phyloP scores from a whole-genome alignment of 75 land plant species.

The Picea glauca region DNA sequence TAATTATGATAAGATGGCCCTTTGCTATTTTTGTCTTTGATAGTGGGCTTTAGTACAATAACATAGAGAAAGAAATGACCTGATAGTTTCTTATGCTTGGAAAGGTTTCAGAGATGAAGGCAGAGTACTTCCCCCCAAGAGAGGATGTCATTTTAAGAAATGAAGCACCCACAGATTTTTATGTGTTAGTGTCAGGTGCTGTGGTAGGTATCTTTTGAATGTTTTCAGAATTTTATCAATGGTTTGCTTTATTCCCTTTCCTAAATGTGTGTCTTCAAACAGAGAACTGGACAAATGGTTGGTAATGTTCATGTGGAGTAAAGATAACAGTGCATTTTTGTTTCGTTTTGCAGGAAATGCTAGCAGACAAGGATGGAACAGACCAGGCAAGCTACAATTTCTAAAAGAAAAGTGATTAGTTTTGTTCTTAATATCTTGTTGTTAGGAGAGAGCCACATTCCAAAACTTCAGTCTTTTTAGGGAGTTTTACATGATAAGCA shows the following conservation, averaged over 20 bases:
- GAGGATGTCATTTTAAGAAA: conserved; percentile 63
- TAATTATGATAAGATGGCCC: background rate
- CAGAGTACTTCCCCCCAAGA: conserved; percentile 59
- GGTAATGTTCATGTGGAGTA: background rate
- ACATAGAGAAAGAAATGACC: too few relatives aligned
- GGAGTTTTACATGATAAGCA: background rate
- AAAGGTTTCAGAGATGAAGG: conserved; percentile 70
- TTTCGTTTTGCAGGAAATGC: conserved; percentile 42
- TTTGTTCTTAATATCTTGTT: background rate
- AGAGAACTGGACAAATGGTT: background rate
- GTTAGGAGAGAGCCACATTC: background rate
- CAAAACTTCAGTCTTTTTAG: background rate
- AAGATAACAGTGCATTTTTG: background rate
- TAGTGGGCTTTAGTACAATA: too few relatives aligned
- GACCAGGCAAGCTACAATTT: conserved; percentile 34
- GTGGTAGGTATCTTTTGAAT: conserved; percentile 29
- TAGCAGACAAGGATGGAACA: conserved; percentile 28
- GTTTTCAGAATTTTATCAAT: too few relatives aligned
- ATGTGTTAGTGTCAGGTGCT: conserved; percentile 52
- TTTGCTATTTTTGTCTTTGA: too few relatives aligned
- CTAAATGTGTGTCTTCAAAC: background rate
- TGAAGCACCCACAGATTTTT: conserved; percentile 73
- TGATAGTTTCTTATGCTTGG: background rate
- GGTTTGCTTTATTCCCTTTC: too few relatives aligned
- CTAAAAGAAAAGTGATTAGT: background rate